Evolutionary conservation across 2,329 filamentous ascomycete species (phyloP), one percentile per base, ranked within the genome.

Genomic region (Colletotrichum viniferum): DNA sequence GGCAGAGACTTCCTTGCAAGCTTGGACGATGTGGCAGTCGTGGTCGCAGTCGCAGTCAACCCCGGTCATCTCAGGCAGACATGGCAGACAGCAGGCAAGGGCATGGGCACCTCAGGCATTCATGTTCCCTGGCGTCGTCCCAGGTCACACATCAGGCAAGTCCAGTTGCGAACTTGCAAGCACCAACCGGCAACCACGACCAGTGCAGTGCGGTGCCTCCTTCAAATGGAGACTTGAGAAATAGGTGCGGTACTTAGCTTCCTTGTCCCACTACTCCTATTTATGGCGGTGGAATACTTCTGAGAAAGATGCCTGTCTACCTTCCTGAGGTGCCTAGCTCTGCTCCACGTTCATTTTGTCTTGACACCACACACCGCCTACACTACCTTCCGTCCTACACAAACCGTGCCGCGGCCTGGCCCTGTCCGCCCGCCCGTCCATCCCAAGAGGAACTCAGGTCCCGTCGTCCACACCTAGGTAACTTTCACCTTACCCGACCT

Each of bases 81-180:
- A 65, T 21, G 38, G 63, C 63, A 55, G 30, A 26, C 24, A 65
- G 34, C 36, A 71, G 34, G 55, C 55, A 60, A 26, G 56, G 34
- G 28, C 26, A n/a, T 34, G 43, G 58, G n/a, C 26, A 55, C 69
- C 69, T 71, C 48, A 71, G 69, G 69, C 34, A 71, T 58, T 14
- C 12, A 58, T 58, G 24, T 55, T 34, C 18, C 43, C n/a, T 21
- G 43, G n/a, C 43, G n/a, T 52, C 43, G 43, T 52, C n/a, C n/a
- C 21, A 48, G 43, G n/a, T 52, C 34, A 26, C n/a, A 21, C 43
- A 52, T n/a, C 43, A 21, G 43, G n/a, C 43, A 52, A 52, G 43
- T 52, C 43, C n/a, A 52, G 43, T 52, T 52, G 43, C n/a, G 21
- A 24, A 21, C n/a, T 52, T 21, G n/a, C 43, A 52, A 52, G 43